These are phyloP conservation scores for Fraxinus floribunda DNA, from an alignment of 305 asterid genomes.

Conservation along the genomic window DNA sequence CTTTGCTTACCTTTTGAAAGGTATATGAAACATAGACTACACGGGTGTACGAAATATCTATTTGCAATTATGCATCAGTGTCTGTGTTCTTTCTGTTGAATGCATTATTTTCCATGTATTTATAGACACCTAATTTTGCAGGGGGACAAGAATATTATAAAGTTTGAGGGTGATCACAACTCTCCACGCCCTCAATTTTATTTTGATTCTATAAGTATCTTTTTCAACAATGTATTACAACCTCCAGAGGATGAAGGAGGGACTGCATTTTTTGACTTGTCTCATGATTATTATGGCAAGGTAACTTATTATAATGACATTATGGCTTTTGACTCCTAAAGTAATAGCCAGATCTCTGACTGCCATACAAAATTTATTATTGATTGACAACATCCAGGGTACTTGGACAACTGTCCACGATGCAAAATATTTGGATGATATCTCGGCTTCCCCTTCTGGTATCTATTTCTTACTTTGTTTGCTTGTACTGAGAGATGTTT, in stretches of 20 bases:
- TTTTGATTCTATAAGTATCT: slow-evolving; percentile 86
- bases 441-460: slow-evolving; percentile 50
- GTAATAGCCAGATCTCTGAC: slow-evolving; percentile 5
- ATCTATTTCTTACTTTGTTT: slow-evolving; percentile 13
- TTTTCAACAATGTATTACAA: slow-evolving; percentile 79
- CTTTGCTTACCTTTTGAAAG: neutral
- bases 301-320: slow-evolving; percentile 31
- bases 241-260: slow-evolving; percentile 64
- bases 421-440: slow-evolving; percentile 50
- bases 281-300: slow-evolving; percentile 53
- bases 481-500: neutral
- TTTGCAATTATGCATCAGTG: neutral
- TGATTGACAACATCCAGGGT: slow-evolving; percentile 34
- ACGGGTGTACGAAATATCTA: neutral
- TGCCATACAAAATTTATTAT: neutral
- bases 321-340: slow-evolving; percentile 2
- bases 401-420: slow-evolving; percentile 56
- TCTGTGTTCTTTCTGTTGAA: neutral
- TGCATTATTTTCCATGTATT: neutral
- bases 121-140: slow-evolving; percentile 18
- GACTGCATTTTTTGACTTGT: slow-evolving; percentile 53
- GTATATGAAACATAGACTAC: neutral
- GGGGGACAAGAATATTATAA: slow-evolving; percentile 94
- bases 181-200: slow-evolving; percentile 92
- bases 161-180: slow-evolving; percentile 93